phyloP scores from a whole-genome alignment of 2,329 filamentous ascomycete genomes.

The Huntiella decipiens region DNA sequence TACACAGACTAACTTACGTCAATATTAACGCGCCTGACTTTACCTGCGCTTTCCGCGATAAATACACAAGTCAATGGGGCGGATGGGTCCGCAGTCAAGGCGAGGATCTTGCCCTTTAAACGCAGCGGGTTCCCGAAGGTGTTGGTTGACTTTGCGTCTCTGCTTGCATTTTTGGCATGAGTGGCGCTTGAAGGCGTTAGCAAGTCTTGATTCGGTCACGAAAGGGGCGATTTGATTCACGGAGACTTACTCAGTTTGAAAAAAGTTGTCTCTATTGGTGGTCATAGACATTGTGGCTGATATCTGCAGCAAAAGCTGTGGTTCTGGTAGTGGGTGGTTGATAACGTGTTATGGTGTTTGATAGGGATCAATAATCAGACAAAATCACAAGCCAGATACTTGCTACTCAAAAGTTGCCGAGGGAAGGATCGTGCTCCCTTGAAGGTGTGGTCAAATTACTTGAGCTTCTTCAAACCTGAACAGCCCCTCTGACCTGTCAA shows the following conservation, averaged over 20 bases:
- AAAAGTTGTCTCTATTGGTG: conserved; percentile 63
- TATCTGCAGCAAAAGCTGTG: too few species aligned
- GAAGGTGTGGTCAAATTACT: too few species aligned
- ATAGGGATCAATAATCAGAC: too few species aligned
- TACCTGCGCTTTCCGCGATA: conserved; percentile 74
- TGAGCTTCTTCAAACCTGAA: too few species aligned
- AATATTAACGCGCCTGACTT: conserved; percentile 52
- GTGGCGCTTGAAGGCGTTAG: conserved; percentile 23
- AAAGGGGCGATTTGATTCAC: not conserved
- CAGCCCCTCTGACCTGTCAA: too few species aligned
- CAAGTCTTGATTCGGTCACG: not conserved
- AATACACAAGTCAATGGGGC: conserved; percentile 42
- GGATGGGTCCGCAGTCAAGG: conserved; percentile 47
- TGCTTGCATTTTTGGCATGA: conserved; percentile 33
- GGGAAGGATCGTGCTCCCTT: too few species aligned
- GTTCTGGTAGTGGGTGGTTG: too few species aligned
- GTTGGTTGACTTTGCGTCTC: conserved; percentile 54
- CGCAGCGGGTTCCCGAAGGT: conserved; percentile 63
- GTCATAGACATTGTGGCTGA: conserved; percentile 21
- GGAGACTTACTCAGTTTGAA: conserved; percentile 69
- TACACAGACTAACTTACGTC: conserved; percentile 34
- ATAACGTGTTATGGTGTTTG: too few species aligned
- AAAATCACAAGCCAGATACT: too few species aligned
- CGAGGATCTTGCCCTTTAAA: conserved; percentile 73
- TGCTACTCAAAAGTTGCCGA: too few species aligned